Percentiles rank a stretch among this genome's conserved stretches.
These are phyloP conservation scores for Lachancea thermotolerans DNA, from an alignment of 805 yeast species.

Conservation along the genomic window DNA sequence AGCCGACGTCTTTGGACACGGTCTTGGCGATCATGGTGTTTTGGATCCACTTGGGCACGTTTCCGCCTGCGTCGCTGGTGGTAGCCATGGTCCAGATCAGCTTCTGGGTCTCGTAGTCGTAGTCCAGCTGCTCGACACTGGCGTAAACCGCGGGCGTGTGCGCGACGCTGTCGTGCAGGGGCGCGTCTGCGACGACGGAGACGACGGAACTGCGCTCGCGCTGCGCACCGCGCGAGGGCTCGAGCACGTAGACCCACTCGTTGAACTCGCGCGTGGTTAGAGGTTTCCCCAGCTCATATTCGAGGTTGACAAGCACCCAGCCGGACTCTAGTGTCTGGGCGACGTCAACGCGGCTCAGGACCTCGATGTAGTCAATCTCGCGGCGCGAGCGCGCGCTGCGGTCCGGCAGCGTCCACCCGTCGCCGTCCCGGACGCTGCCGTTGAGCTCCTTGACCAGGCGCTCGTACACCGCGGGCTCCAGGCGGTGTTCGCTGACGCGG, in stretches of 20 bases:
- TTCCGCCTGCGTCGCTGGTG: slow-evolving; percentile 36
- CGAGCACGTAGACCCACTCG: slow-evolving; percentile 31
- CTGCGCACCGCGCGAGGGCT: slow-evolving; percentile 13
- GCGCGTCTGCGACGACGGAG: slow-evolving; percentile 28
- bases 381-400: slow-evolving; percentile 27
- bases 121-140: slow-evolving; percentile 32
- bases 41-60: slow-evolving; percentile 36
- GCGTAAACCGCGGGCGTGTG: slow-evolving; percentile 32
- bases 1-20: slow-evolving; percentile 36
- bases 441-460: slow-evolving; percentile 24
- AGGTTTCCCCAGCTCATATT: slow-evolving; percentile 34
- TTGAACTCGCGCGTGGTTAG: slow-evolving; percentile 34
- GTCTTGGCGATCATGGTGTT: slow-evolving; percentile 35
- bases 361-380: slow-evolving; percentile 33
- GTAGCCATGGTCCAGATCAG: slow-evolving; percentile 36
- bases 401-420: slow-evolving; percentile 20
- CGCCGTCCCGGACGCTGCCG: slow-evolving; percentile 19
- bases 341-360: slow-evolving; percentile 22
- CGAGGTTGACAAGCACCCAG: slow-evolving; percentile 31
- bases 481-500: slow-evolving; percentile 25
- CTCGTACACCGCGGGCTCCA: slow-evolving; percentile 16
- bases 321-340: slow-evolving; percentile 15
- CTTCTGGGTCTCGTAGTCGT: slow-evolving; percentile 13
- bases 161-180: slow-evolving; percentile 15
- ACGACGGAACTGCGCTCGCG: slow-evolving; percentile 20